Evolutionary conservation across 2,329 filamentous ascomycete species (phyloP).

Genomic region (Pyrenophora graminea): DNA sequence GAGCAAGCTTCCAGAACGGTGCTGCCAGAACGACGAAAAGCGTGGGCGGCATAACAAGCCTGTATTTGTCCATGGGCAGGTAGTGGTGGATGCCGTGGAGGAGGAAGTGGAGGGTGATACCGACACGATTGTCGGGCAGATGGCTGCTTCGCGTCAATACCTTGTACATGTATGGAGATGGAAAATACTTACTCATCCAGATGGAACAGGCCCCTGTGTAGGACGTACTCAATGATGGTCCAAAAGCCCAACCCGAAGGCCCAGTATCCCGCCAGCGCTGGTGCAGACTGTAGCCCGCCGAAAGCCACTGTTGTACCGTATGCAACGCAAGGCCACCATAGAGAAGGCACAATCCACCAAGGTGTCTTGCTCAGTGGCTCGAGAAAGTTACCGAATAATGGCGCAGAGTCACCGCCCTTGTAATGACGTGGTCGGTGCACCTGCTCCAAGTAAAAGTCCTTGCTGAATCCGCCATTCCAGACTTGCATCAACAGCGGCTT

Average conservation of each 20-base stretch:
- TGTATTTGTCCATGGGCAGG: slow-evolving; percentile 97
- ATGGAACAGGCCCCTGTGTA: slow-evolving; percentile 94
- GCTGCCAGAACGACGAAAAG: slow-evolving; percentile 81
- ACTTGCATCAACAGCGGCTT: slow-evolving; percentile 85
- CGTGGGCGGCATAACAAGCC: slow-evolving; percentile 94
- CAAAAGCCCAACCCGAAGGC: slow-evolving; percentile 74
- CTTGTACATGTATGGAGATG: neutral
- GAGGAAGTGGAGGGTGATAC: slow-evolving; percentile 84
- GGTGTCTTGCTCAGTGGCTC: slow-evolving; percentile 94
- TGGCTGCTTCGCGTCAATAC: slow-evolving; percentile 58
- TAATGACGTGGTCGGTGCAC: slow-evolving; percentile 96
- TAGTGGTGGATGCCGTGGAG: slow-evolving; percentile 98
- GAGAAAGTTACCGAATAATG: slow-evolving; percentile 96
- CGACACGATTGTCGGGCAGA: slow-evolving; percentile 89
- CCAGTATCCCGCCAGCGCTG: slow-evolving; percentile 65
- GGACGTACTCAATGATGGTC: slow-evolving; percentile 84
- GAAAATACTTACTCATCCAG: slow-evolving; percentile 74
- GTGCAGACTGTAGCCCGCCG: slow-evolving; percentile 55
- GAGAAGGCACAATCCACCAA: slow-evolving; percentile 84
- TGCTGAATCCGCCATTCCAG: slow-evolving; percentile 84
- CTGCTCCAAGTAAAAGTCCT: slow-evolving; percentile 96
- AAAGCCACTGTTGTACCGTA: slow-evolving; percentile 73
- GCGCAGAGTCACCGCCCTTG: slow-evolving; percentile 87
- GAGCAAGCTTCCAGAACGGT: slow-evolving; percentile 92
- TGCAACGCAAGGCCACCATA: slow-evolving; percentile 81